A percentile compares a stretch with the other conserved stretches of the same genome.
These are phyloP conservation scores for Pythium aristosporum DNA, from an alignment of 352 stramenopile species.

Conservation along the genomic window DNA sequence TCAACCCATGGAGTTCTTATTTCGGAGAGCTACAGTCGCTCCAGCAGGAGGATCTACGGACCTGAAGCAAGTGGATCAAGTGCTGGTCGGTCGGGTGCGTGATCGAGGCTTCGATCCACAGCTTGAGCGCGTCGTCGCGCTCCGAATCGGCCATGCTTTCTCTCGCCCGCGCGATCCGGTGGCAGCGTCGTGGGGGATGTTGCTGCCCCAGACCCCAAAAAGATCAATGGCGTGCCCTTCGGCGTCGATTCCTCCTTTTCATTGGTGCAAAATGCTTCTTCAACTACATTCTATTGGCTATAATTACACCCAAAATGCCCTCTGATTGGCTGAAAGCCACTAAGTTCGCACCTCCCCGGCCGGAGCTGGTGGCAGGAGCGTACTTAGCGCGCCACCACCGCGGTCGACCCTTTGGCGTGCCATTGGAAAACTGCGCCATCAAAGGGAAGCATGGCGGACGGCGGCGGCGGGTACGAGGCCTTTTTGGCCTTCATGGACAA, in stretches of 20 bases:
- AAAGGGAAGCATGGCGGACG: conserved; percentile 42
- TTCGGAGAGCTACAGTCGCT: not conserved
- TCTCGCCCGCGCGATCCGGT: not conserved
- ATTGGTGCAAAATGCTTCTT: conserved; percentile 14
- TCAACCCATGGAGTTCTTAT: conserved; percentile 10
- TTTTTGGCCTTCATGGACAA: conserved; percentile 61
- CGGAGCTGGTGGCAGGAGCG: not conserved
- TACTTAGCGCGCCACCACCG: not conserved
- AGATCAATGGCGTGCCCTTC: conserved; percentile 33
- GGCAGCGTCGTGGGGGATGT: conserved; percentile 4
- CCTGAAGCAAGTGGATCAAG: conserved; percentile 65
- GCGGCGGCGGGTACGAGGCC: conserved; percentile 56
- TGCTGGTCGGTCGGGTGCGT: conserved; percentile 43
- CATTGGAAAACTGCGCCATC: not conserved
- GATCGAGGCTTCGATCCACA: conserved; percentile 56
- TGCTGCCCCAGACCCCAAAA: conserved; percentile 1
- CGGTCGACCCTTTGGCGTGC: not conserved
- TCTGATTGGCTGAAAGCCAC: not conserved
- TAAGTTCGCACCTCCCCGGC: not conserved
- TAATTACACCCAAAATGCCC: no score
- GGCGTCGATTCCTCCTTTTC: conserved; percentile 1
- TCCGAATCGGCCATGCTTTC: conserved; percentile 24
- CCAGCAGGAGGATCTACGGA: conserved; percentile 5
- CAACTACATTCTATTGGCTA: not conserved
- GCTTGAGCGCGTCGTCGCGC: conserved; percentile 61